A percentile compares a stretch with the other conserved stretches of the same genome.
phyloP scores from a whole-genome alignment of 352 stramenopile species.

The Plasmopara halstedii region DNA sequence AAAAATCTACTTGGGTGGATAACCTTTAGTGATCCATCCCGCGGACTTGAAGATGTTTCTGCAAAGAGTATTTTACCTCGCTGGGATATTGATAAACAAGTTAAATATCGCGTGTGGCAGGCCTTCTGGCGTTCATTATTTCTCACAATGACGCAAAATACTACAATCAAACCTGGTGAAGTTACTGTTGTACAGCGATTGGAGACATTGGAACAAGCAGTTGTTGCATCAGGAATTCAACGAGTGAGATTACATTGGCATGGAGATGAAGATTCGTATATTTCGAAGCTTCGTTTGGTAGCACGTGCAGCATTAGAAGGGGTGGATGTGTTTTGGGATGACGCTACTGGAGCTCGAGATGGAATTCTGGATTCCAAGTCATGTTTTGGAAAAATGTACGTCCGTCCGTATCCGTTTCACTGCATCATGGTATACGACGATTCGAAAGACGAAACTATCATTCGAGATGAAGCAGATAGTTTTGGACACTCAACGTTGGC shows the following conservation, averaged over 20 bases:
- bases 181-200: constrained; percentile 21
- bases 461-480: constrained; percentile 19
- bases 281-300: constrained; percentile 20
- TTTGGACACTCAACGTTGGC: constrained; percentile 5
- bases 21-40: constrained; percentile 38
- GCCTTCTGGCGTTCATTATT: constrained; percentile 36
- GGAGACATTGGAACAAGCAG: constrained; percentile 20
- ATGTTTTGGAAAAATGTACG: constrained; percentile 45
- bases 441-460: constrained; percentile 32
- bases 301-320: constrained; percentile 29
- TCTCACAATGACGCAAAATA: constrained; percentile 9
- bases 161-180: constrained; percentile 8
- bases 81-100: constrained; percentile 39
- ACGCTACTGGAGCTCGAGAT: constrained; percentile 23
- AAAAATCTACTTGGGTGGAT: constrained; percentile 36
- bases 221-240: constrained; percentile 23
- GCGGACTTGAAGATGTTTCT: constrained; percentile 25
- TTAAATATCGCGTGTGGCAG: constrained; percentile 46
- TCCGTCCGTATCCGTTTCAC: constrained; percentile 41
- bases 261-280: constrained; percentile 20
- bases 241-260: constrained; percentile 31
- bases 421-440: constrained; percentile 47
- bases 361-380: constrained; percentile 29
- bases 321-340: constrained; percentile 37
- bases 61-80: constrained; percentile 17